Evolutionary conservation across 495 filamentous ascomycete genomes (phyloP), one percentile per base, ranked within the genome.

Genomic region (Aspergillus baeticus): DNA sequence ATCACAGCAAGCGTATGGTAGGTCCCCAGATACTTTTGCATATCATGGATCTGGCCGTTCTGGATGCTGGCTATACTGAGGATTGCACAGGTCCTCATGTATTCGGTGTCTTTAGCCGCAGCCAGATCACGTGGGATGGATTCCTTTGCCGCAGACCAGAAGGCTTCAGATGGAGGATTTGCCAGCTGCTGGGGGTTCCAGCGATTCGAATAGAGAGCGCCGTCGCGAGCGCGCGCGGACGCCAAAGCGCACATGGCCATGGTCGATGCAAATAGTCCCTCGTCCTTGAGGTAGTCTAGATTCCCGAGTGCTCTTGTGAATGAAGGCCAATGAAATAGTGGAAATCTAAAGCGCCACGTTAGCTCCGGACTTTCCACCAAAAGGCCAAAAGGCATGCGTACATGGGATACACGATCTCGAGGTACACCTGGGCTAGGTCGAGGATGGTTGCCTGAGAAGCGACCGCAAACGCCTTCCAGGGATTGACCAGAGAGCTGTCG

Each of bases 201-300:
- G 18, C 7, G 46, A n/a, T 15, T 14, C 3, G 46, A 49, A 33
- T 49, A 49, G 15, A 49, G 36, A 1, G 46, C 46, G 0, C 46
- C 46, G 17, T 49, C 46, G 17, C 46, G 46, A 22, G 46, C 46
- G 14, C 46, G 46, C 11, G 46, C 46, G 3, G 46, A 49, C 0
- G 46, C 23, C 46, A 49, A 22, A 1, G 46, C 46, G 18, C 46
- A 49, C 46, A 49, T 49, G 13, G 46, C 46, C 46, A 49, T 49
- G 14, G 46, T 49, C 2, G 46, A 49, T 2, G 46, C 46, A 11
- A 49, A 49, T 2, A 49, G 17, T 8, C 46, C 46, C 7, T 37
- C 46, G 33, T 49, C 46, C 3, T 37, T 15, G 11, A 49, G 31
- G 17, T 49, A 49, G 17, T 49, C 46, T 31, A 49, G 15, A n/a